Conservation (phyloP, 345 rosid species). For the Combretum micranthum region DNA sequence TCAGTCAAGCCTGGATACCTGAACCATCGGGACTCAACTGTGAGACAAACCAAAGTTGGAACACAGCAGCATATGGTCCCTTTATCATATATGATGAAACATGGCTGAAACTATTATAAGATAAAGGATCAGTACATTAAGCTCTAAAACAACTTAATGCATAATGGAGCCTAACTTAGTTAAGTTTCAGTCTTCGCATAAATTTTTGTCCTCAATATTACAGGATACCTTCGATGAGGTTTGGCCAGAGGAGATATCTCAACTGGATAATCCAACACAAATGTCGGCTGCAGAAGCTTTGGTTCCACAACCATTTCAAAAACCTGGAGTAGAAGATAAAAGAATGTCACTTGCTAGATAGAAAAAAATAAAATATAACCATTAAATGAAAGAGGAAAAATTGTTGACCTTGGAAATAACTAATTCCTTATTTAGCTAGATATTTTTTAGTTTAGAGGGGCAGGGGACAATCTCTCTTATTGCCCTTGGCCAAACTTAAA, state of each 20-base stretch:
- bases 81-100: neutral
- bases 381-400: too few species aligned
- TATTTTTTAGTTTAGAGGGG: too few species aligned
- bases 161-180: too few species aligned
- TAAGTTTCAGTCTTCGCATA: too few species aligned
- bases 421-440: too few species aligned
- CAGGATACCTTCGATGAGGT: constrained; percentile 67
- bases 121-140: neutral
- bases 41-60: constrained; percentile 2
- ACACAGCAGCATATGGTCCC: neutral
- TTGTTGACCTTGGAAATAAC: too few species aligned
- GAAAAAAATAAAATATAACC: neutral
- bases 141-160: neutral
- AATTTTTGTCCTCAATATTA: too few species aligned
- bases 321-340: constrained; percentile 34
- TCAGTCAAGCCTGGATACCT: constrained; percentile 75
- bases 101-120: neutral
- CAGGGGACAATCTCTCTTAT: too few species aligned
- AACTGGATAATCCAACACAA: constrained; percentile 88
- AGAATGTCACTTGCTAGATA: neutral
- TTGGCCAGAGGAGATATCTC: constrained; percentile 97
- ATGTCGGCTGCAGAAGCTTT: constrained; percentile 89
- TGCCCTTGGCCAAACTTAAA: too few species aligned
- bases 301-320: constrained; percentile 89
- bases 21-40: constrained; percentile 2